Evolutionary conservation across 2,329 filamentous ascomycete species (phyloP), one percentile per base, ranked within the genome.

Genomic region (Fusarium decemcellulare): DNA sequence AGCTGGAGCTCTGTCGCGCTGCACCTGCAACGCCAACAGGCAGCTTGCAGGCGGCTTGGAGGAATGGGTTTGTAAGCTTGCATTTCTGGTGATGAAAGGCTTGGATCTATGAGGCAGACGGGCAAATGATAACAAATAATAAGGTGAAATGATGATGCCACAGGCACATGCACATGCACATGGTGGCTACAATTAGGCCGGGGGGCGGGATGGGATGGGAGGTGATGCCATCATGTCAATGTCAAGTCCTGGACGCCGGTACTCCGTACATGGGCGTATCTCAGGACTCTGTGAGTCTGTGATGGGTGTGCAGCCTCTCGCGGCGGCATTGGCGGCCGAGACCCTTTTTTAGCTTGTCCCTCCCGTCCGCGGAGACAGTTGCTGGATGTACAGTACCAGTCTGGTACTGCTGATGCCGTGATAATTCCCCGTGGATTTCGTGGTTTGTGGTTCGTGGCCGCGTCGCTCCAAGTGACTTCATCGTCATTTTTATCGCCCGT

Each of bases 221-320:
- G 43, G 67, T 55, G 67, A 70, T 71, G 67, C 67, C 67, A 70
- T 70, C 67, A 65, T 70, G 65, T 55, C 51, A 36, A 56, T 50
- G 52, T 52, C 56, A 53, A 43, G 59, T 50, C 36, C 55, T 30
- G 65, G 27, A 42, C 16, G n/a, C 39, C 34, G 27, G 63, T 54
- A 44, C 6, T 23, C 18, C 18, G 32, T 34, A 34, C 32, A 34
- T 9, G 32, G 32, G 12, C 32, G 32, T 34, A 34, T 9, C 32
- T 34, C 5, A 34, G 32, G 32, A 23, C 23, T 23, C 23, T 23
- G 23, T 23, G 23, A 23, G 23, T 23, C 23, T 23, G n/a, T 36
- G 42, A 47, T 34, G 36, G 51, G 51, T 32, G 65, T 70, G 57
- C 37, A 52, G 16, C 37, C 46, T 52, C 57, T 23, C 14, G 14